Evolutionary conservation across 2,329 filamentous ascomycete genomes (phyloP).

Genomic region (Leptographium galeiforme): DNA sequence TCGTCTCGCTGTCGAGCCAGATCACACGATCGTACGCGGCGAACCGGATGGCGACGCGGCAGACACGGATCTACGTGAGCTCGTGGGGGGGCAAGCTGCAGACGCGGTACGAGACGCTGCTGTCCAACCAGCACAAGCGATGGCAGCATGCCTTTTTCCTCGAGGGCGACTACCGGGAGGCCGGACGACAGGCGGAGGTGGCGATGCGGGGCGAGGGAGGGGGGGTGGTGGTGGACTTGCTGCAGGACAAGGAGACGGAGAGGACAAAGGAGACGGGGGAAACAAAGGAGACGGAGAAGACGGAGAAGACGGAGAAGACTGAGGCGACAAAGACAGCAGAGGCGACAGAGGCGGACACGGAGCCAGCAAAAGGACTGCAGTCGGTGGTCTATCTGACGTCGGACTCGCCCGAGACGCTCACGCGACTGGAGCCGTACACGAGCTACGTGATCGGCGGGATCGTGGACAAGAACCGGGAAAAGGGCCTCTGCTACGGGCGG

Average conservation of each 20-base stretch:
- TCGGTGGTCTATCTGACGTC: conserved; percentile 76
- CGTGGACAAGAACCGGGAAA: conserved; percentile 93
- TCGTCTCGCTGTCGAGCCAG: conserved; percentile 70
- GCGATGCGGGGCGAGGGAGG: conserved; percentile 48
- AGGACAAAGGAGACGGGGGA: neutral
- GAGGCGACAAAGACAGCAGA: conserved; percentile 12
- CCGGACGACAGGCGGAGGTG: conserved; percentile 49
- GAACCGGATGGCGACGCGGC: conserved; percentile 56
- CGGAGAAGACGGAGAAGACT: conserved; percentile 15
- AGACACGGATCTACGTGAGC: conserved; percentile 61
- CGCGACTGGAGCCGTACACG: conserved; percentile 71
- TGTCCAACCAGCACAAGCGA: conserved; percentile 55
- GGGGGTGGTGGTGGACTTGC: conserved; percentile 45
- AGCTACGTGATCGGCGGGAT: conserved; percentile 89
- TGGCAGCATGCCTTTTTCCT: conserved; percentile 72
- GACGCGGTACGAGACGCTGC: conserved; percentile 64
- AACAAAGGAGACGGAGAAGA: conserved; percentile 4
- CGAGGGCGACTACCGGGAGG: conserved; percentile 59
- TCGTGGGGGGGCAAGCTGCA: conserved; percentile 66
- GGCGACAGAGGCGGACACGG: conserved; percentile 9
- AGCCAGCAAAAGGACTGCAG: conserved; percentile 8
- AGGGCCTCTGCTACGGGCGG: conserved; percentile 79
- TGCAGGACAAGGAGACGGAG: conserved; percentile 23
- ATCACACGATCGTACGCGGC: conserved; percentile 83
- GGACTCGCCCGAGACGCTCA: conserved; percentile 77